phyloP scores from a whole-genome alignment of 2,329 filamentous ascomycete genomes.

The Claviceps sp. region DNA sequence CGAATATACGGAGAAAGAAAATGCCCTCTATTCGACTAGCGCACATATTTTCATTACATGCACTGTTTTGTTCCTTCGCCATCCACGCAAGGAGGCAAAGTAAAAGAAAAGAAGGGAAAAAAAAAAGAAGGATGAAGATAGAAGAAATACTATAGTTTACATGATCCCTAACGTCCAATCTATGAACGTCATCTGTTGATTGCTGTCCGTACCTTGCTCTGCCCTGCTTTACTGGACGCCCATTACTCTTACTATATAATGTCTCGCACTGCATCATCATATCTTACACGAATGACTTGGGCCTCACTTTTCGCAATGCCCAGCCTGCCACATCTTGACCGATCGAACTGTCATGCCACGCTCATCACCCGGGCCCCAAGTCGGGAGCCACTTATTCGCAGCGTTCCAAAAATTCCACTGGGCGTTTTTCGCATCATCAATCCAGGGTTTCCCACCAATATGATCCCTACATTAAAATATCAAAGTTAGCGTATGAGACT shows the following conservation, averaged over 20 bases:
- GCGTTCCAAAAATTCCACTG: slow-evolving; percentile 30
- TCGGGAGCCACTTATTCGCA: slow-evolving; percentile 28
- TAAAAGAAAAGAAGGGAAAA: background rate
- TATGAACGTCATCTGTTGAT: too few relatives aligned
- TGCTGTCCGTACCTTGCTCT: too few relatives aligned
- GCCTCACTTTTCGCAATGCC: slow-evolving; percentile 7
- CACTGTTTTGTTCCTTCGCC: background rate
- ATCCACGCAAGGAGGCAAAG: background rate
- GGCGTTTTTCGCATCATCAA: slow-evolving; percentile 25
- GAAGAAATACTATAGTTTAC: too few relatives aligned
- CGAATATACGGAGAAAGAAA: background rate
- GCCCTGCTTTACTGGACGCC: too few relatives aligned
- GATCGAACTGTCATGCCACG: slow-evolving; percentile 32
- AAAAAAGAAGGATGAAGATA: background rate
- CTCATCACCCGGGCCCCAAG: slow-evolving; percentile 29
- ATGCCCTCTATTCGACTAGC: background rate
- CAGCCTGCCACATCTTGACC: slow-evolving; percentile 33
- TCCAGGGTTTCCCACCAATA: slow-evolving; percentile 31
- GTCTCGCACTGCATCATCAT: too few relatives aligned
- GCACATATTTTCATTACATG: background rate
- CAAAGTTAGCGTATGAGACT: too few relatives aligned
- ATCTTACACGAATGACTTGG: background rate
- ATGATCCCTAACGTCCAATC: too few relatives aligned
- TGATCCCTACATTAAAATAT: slow-evolving; percentile 19
- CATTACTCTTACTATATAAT: too few relatives aligned